These are phyloP conservation scores for Sugiyamaella sp. DNA, from an alignment of 1,139 yeast species.

Conservation along the genomic window DNA sequence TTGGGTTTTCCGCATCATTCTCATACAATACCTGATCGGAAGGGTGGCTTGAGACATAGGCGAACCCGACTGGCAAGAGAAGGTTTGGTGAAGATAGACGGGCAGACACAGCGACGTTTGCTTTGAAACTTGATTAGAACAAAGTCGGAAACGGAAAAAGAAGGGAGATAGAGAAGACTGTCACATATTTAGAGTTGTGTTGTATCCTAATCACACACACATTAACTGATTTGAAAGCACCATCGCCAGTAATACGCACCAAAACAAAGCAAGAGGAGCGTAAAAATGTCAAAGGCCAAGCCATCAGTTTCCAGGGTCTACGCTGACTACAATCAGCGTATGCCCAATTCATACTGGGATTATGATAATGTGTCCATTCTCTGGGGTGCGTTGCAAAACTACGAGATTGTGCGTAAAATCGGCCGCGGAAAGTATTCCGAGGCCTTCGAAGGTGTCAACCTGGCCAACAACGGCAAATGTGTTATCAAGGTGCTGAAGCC, in stretches of 20 bases:
- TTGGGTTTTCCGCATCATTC: slow-evolving; percentile 6
- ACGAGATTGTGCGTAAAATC: slow-evolving; percentile 88
- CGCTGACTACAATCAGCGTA: slow-evolving; percentile 76
- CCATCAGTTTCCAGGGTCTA: slow-evolving; percentile 81
- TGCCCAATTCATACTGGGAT: slow-evolving; percentile 93
- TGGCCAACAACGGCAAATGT: slow-evolving; percentile 47
- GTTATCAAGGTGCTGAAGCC: slow-evolving; percentile 97
- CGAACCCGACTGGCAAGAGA: background rate
- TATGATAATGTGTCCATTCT: slow-evolving; percentile 58
- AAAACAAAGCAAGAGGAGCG: background rate
- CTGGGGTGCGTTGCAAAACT: slow-evolving; percentile 72
- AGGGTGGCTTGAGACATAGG: slow-evolving; percentile 6
- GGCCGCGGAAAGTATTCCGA: slow-evolving; percentile 98
- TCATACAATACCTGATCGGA: background rate
- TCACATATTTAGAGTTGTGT: no score
- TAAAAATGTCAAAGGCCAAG: slow-evolving; percentile 27
- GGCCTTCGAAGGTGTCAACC: slow-evolving; percentile 81
- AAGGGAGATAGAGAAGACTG: no score
- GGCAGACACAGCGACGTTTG: slow-evolving; percentile 2
- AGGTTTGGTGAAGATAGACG: background rate
- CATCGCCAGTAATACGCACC: background rate
- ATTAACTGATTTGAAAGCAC: no score
- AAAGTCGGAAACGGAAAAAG: no score
- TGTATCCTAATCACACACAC: no score
- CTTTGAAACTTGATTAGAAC: slow-evolving; percentile 5